phyloP scores from a whole-genome alignment of 1,284 basidiomycete genomes.

The Gymnopus androsaceus region DNA sequence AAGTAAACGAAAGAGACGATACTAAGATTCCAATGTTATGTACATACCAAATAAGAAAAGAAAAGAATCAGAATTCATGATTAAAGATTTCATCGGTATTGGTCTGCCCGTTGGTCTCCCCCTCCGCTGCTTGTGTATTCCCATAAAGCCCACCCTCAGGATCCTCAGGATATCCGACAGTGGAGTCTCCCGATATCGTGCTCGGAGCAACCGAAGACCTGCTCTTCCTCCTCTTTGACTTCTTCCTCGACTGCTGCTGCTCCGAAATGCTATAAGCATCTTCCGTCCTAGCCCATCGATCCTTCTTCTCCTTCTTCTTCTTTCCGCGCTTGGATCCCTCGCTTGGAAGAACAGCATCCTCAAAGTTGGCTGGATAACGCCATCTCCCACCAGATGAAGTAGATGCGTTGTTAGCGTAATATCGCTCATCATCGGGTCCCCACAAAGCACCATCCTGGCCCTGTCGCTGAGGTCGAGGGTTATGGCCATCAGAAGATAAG shows the following conservation, averaged over 20 bases:
- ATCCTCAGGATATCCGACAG: slow-evolving; percentile 67
- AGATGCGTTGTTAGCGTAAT: slow-evolving; percentile 51
- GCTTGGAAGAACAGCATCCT: slow-evolving; percentile 53
- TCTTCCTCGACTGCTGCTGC: slow-evolving; percentile 47
- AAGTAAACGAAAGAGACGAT: neutral
- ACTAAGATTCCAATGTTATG: neutral
- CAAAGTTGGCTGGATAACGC: slow-evolving; percentile 83
- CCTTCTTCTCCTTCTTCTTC: slow-evolving; percentile 76
- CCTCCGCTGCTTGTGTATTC: slow-evolving; percentile 26
- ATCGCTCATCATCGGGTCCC: slow-evolving; percentile 71
- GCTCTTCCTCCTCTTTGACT: slow-evolving; percentile 59
- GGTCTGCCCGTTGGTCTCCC: slow-evolving; percentile 18
- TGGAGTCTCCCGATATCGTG: slow-evolving; percentile 47
- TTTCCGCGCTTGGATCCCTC: slow-evolving; percentile 44
- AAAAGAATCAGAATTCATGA: slow-evolving; percentile 45
- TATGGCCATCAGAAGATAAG: slow-evolving; percentile 41
- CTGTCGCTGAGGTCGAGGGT: slow-evolving; percentile 32
- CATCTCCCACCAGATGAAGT: slow-evolving; percentile 55
- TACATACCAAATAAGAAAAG: neutral
- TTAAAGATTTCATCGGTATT: slow-evolving; percentile 43
- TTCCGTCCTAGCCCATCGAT: slow-evolving; percentile 80
- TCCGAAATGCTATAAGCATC: slow-evolving; percentile 69
- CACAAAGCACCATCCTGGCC: slow-evolving; percentile 58
- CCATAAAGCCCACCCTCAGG: slow-evolving; percentile 67
- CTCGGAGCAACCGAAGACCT: slow-evolving; percentile 45